Evolutionary conservation across 441 rosid genomes (phyloP), one percentile per base, ranked within the genome.

Genomic region (Bocquillonia castaneifolia): DNA sequence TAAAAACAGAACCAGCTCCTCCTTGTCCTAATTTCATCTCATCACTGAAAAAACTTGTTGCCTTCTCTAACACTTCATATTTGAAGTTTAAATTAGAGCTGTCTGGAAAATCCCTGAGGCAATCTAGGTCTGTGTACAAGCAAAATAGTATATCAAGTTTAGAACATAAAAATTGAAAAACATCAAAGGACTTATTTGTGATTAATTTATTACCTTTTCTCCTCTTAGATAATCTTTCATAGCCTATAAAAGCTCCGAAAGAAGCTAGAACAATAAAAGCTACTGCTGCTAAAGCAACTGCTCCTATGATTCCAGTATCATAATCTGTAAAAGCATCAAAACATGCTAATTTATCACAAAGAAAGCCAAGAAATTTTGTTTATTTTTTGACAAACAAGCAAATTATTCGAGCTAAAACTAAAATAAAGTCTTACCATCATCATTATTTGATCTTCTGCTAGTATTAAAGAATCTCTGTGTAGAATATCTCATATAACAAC

Each of bases 1-100:
- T 84, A 74, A 73, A 89, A 17, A 89, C 92, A 48, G 89, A 84
- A 56, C 89, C 90, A 26, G 84, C 85, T 10, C 95, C 90, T 68
- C 95, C 90, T 80, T 89, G 85, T 53, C 95, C 95, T 71, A 89
- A 69, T 66, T 87, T 89, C 82, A 64, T 77, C 0, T 82, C 77
- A 13, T 83, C 81, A 8, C 78, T 52, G 78, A 86, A 89, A 69
- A 50, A 80, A 9, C 77, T 59, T 0, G 95, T 87, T 10, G 90
- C 88, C 57, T 64, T 79, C 60, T 89, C 95, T 2, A 89, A 85
- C 17, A 71, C 69, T 75, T 89, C 92, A 31, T 85, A 84, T 75
- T 81, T 81, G 69, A 81, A 86, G 65, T 78, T 81, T 29, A 82
- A 64, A 48, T 36, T 70, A 9, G 71, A 68, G 64, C 34, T 52